These are phyloP conservation scores for Lentinula raphanica DNA, from an alignment of 768 basidiomycete genomes.

Conservation along the genomic window DNA sequence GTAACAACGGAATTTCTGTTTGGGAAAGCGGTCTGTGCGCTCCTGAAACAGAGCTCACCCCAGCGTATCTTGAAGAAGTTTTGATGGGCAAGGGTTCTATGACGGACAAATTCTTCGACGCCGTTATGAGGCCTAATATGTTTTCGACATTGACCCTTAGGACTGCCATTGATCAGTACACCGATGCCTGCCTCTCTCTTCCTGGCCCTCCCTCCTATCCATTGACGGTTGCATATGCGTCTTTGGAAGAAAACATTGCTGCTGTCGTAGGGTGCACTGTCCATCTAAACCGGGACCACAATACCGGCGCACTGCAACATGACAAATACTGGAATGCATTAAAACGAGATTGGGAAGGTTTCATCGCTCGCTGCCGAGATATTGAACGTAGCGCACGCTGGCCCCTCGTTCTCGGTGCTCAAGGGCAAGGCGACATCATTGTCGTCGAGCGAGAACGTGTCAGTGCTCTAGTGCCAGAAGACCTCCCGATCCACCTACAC, in stretches of 20 bases:
- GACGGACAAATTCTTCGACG: slow-evolving; percentile 74
- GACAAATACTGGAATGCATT: slow-evolving; percentile 79
- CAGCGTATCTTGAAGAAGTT: slow-evolving; percentile 84
- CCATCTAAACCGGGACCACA: slow-evolving; percentile 60
- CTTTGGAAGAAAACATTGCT: slow-evolving; percentile 69
- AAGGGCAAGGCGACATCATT: slow-evolving; percentile 39
- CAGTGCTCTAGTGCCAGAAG: slow-evolving; percentile 58
- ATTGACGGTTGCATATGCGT: slow-evolving; percentile 57
- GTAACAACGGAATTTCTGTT: slow-evolving; percentile 21
- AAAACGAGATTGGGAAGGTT: slow-evolving; percentile 94
- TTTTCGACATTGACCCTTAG: slow-evolving; percentile 82
- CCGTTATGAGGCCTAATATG: slow-evolving; percentile 80
- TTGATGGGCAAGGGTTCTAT: slow-evolving; percentile 68
- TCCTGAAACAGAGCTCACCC: slow-evolving; percentile 72
- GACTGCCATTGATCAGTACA: slow-evolving; percentile 80
- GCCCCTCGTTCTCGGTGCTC: slow-evolving; percentile 63
- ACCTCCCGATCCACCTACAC: slow-evolving; percentile 58
- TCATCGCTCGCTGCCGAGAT: slow-evolving; percentile 84
- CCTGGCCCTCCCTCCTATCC: slow-evolving; percentile 50
- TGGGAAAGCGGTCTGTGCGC: slow-evolving; percentile 61
- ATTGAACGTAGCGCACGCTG: slow-evolving; percentile 83
- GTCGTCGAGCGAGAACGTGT: slow-evolving; percentile 77
- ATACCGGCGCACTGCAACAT: slow-evolving; percentile 75
- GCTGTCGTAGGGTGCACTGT: slow-evolving; percentile 87
- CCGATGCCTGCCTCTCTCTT: slow-evolving; percentile 61